Conservation (phyloP, 768 basidiomycete species). For the Boletus patriciae region DNA sequence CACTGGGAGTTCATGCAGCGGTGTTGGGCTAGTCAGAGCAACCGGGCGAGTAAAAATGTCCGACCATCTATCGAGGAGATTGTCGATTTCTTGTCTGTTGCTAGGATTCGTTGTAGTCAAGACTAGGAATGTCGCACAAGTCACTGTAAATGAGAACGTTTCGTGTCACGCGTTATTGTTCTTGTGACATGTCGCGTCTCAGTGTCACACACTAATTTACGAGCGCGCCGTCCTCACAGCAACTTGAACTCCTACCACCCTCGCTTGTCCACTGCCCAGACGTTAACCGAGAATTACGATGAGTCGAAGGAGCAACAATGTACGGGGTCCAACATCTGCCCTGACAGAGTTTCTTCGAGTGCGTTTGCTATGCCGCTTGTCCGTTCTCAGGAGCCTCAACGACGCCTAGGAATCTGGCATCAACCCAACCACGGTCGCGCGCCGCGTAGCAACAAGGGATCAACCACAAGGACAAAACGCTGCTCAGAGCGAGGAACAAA, state of each 20-base stretch:
- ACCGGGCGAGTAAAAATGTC: not conserved
- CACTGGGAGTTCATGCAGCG: conserved; percentile 22
- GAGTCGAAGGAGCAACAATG: conserved; percentile 48
- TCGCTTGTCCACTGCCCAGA: not conserved
- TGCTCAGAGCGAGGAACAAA: conserved; percentile 11
- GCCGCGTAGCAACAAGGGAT: conserved; percentile 35
- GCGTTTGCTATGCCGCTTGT: conserved; percentile 13
- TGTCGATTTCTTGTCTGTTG: conserved; percentile 17
- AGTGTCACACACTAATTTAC: conserved; percentile 16
- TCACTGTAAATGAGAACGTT: not conserved
- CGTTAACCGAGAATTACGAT: conserved; percentile 3
- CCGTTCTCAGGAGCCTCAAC: conserved; percentile 19
- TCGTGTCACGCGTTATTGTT: conserved; percentile 7
- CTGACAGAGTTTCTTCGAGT: conserved; percentile 80
- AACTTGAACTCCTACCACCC: not conserved
- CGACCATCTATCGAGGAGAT: conserved; percentile 21
- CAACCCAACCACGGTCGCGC: conserved; percentile 42
- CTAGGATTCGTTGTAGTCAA: not conserved
- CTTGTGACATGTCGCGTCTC: conserved; percentile 17
- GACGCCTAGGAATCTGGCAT: conserved; percentile 51
- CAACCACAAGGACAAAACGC: conserved; percentile 35
- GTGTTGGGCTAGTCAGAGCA: conserved; percentile 29
- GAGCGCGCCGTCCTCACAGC: conserved; percentile 3
- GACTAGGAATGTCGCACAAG: not conserved
- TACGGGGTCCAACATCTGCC: conserved; percentile 81